phyloP scores from a whole-genome alignment of 306 rosid genomes.

The Alnus rubra region DNA sequence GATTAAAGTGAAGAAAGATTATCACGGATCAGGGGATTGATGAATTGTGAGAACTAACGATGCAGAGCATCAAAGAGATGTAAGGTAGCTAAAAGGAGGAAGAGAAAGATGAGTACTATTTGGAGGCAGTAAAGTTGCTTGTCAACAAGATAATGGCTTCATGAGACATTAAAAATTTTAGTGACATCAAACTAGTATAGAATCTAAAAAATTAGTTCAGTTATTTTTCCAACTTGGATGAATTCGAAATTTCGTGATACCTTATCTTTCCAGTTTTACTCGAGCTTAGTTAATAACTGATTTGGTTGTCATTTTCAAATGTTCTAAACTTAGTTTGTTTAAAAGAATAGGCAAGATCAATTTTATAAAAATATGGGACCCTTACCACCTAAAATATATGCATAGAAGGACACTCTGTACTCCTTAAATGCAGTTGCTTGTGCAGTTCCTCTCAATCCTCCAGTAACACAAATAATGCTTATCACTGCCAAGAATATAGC shows the following conservation, averaged over 20 bases:
- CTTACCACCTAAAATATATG: slow-evolving; percentile 76
- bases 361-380: neutral
- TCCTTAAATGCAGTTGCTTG: slow-evolving; percentile 54
- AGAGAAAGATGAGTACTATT: neutral
- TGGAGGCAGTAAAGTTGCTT: neutral
- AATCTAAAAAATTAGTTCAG: neutral
- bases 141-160: neutral
- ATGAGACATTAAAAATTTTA: neutral
- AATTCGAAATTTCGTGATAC: neutral
- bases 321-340: neutral
- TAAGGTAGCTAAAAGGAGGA: too few relatives aligned
- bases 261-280: neutral
- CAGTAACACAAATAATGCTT: slow-evolving; percentile 52
- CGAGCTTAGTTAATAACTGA: neutral
- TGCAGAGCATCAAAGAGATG: neutral
- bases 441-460: slow-evolving; percentile 67
- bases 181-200: neutral
- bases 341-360: neutral
- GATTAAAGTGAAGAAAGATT: neutral
- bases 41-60: neutral
- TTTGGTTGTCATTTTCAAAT: neutral
- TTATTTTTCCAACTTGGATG: neutral
- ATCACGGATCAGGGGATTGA: neutral
- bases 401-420: slow-evolving; percentile 62
- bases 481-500: slow-evolving; percentile 62